A percentile compares a stretch with the other conserved stretches of the same genome.
Evolutionary conservation across 2,329 filamentous ascomycete species (phyloP).

Genomic region (Cytospora leucostoma): DNA sequence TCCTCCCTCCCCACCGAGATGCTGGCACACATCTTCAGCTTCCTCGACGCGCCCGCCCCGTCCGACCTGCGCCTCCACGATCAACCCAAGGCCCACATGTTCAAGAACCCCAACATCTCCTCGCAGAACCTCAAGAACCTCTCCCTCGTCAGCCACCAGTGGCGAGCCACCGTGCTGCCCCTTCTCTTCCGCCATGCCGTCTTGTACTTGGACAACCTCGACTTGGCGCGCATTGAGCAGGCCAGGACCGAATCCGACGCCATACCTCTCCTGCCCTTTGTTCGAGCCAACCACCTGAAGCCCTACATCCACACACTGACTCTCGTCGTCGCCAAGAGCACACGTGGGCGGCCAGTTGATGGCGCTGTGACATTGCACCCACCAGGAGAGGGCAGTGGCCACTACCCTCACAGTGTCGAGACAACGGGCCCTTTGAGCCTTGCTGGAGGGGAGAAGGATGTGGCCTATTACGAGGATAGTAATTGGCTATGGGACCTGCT

Average conservation of each 20-base stretch:
- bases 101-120: conserved; percentile 34
- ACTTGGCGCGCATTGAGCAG: conserved; percentile 33
- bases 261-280: conserved; percentile 44
- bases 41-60: conserved; percentile 52
- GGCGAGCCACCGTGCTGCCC: conserved; percentile 54
- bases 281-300: conserved; percentile 40
- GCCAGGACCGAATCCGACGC: conserved; percentile 31
- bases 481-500: conserved; percentile 59
- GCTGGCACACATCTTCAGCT: conserved; percentile 57
- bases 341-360: conserved; percentile 22
- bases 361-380: conserved; percentile 13
- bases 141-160: conserved; percentile 55
- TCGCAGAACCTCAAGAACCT: conserved; percentile 54
- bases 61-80: conserved; percentile 52
- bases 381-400: conserved; percentile 9
- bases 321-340: conserved; percentile 37
- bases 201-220: conserved; percentile 42
- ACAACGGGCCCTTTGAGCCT: conserved; percentile 7
- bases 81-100: conserved; percentile 45
- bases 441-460: conserved; percentile 29
- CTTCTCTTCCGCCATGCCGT: conserved; percentile 58
- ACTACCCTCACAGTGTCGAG: conserved; percentile 9
- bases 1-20: conserved; percentile 61
- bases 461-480: conserved; percentile 34
- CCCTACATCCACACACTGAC: conserved; percentile 46